Conservation (phyloP, 1,284 basidiomycete genomes). For the Vanrija humicola region DNA sequence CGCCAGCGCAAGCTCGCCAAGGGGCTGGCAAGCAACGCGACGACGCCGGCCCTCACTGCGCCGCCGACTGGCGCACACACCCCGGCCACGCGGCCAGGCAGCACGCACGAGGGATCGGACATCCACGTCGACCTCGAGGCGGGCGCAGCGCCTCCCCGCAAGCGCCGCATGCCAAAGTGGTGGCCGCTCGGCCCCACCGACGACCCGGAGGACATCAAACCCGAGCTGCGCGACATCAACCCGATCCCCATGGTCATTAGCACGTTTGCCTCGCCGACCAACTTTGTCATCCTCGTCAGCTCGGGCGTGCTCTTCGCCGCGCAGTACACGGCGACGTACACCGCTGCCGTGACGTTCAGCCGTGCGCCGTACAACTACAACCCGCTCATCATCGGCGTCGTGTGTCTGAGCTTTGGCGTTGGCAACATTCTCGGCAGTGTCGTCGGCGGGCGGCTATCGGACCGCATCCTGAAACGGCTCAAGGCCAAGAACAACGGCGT, state of each 20-base stretch:
- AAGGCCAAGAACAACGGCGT: slow-evolving; percentile 61
- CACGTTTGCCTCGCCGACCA: slow-evolving; percentile 62
- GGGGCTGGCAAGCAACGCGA: slow-evolving; percentile 26
- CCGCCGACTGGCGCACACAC: slow-evolving; percentile 2
- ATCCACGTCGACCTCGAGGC: neutral
- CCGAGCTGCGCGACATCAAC: slow-evolving; percentile 68
- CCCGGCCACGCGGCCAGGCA: neutral
- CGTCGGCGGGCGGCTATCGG: slow-evolving; percentile 72
- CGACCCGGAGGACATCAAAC: slow-evolving; percentile 51
- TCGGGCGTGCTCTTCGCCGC: slow-evolving; percentile 69
- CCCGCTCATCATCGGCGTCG: slow-evolving; percentile 67
- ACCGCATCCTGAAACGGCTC: slow-evolving; percentile 58
- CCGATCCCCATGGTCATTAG: slow-evolving; percentile 60
- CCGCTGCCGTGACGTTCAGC: slow-evolving; percentile 60
- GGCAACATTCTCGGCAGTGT: slow-evolving; percentile 68
- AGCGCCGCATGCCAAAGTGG: too few relatives aligned
- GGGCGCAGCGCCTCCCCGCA: neutral
- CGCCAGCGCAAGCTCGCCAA: slow-evolving; percentile 23
- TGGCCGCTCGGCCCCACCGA: slow-evolving; percentile 7
- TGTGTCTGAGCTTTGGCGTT: slow-evolving; percentile 67
- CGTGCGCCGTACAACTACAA: slow-evolving; percentile 62
- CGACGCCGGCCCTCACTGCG: slow-evolving; percentile 26
- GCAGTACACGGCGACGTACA: slow-evolving; percentile 64
- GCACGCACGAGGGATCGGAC: neutral
- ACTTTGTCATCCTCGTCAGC: slow-evolving; percentile 61